Base-by-base conservation (phyloP, 768 basidiomycete species). In the Phylloporus scabripes region DNA sequence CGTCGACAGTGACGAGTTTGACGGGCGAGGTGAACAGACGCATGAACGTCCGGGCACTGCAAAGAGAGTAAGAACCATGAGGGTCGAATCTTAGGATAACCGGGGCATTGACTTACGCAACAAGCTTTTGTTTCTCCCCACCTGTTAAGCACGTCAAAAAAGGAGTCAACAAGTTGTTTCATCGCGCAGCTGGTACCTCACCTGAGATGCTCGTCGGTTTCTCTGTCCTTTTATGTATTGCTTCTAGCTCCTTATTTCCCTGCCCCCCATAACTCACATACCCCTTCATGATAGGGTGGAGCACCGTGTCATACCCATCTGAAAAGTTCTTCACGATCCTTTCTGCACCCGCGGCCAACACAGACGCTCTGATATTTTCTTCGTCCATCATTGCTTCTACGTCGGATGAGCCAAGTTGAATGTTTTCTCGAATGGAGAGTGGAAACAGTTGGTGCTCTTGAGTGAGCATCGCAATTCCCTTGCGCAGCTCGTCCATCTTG, bases 391-490 rank as follows among this genome's bases (percentile, higher is more conserved):
- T 55, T 2, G 43, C 45, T 10, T 54, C 61, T 1, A 29, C 26
- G 3, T 53, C 43, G 1, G 53, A 53, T 1, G 60, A 46, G 20
- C 72, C 72, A 9, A 76, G 51, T 24, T 60, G 67, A 21, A 76
- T 66, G 46, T 74, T 76, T 46, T 76, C 75, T 38, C 55, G 48
- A 15, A 75, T 43, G 1, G 70, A 67, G 5, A 75, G 53, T 1
- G 71, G 71, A 46, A 69, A 70, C 4, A 73, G 45, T 7, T 55
- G 53, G 47, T 70, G 73, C 5, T 71, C 61, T 52, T 78, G 77
- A 1, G 66, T 64, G 3, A 79, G 61, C 42, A 71, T 71, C 3
- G 75, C 72, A 28, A 70, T 76, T 3, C 67, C 60, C 2, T 55
- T 47, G 9, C 74, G 70, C 26, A 79, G 48, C 17, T 65, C 60